Percentiles rank a stretch among this genome's conserved stretches.
Conservation (phyloP, 495 filamentous ascomycete genomes). For the Aspergillus campestris region DNA sequence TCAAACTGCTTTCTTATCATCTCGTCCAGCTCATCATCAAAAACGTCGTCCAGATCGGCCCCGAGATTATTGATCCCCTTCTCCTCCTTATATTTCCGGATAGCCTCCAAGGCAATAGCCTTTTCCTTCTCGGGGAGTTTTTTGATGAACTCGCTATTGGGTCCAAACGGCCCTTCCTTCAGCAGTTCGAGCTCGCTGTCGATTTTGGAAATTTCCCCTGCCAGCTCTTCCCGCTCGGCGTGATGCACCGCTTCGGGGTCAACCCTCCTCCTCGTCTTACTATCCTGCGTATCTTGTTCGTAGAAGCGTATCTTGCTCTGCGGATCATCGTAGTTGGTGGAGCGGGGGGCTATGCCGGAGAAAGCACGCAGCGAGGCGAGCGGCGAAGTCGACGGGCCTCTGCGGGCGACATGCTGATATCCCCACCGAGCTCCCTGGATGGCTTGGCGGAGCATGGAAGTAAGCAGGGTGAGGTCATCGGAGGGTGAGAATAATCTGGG, state of each 20-base stretch:
- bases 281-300: constrained; percentile 29
- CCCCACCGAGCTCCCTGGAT: constrained; percentile 37
- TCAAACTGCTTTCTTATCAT: constrained; percentile 37
- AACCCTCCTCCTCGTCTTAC: constrained; percentile 29
- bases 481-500: neutral
- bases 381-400: constrained; percentile 18
- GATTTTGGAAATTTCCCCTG: constrained; percentile 40
- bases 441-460: constrained; percentile 42
- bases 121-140: constrained; percentile 32
- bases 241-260: constrained; percentile 47
- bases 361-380: constrained; percentile 22
- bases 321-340: constrained; percentile 29
- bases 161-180: constrained; percentile 33
- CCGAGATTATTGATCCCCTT: constrained; percentile 15
- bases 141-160: constrained; percentile 35
- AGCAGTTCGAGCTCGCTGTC: constrained; percentile 46
- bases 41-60: constrained; percentile 28
- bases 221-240: constrained; percentile 33
- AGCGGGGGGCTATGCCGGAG: constrained; percentile 26
- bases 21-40: constrained; percentile 38
- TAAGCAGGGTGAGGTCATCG: constrained; percentile 24
- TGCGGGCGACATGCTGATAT: constrained; percentile 33
- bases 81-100: constrained; percentile 33
- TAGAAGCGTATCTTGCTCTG: constrained; percentile 39
- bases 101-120: constrained; percentile 31